Base-by-base conservation (phyloP, 768 basidiomycete genomes). In the Glaciozyma martinii region DNA sequence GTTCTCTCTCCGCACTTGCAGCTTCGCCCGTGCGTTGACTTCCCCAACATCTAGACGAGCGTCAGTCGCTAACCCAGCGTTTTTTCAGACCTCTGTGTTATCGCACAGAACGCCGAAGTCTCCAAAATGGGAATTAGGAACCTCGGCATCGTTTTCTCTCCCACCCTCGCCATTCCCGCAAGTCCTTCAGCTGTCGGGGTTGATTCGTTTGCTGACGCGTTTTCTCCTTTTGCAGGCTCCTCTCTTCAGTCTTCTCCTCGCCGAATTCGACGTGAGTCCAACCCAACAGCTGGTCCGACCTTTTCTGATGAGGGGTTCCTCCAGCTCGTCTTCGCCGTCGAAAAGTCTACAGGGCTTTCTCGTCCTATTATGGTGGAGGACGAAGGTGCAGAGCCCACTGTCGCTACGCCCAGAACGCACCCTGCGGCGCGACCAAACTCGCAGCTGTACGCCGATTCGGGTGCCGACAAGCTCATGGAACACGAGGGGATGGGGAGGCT, bases 51-150 rank as follows among this genome's bases (percentile, higher is more conserved):
- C 12, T 44, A 13, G 19, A n/a, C 16, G 5, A 15, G 5, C 16
- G 3, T 46, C 40, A 2, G n/a, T 9, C 18, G 23, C 8, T 10
- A 52, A 60, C 59, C 59, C 32, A 21, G 25, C 37, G 37, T n/a
- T 37, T 23, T 42, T 3, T 54, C 93, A 30, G 94, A 99, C 77
- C 81, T 99, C 66, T 95, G 97, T 71, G 81, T 92, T 52, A 88
- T 99, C 72, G 91, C 98, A 53, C 87, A 90, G 76, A 92, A 98
- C 75, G 84, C 91, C 23, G 72, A 81, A 50, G 78, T 87, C 64
- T 95, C 95, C 84, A 98, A 93, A 80, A 99, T 99, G 95, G 93
- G 88, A 49, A 86, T 98, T 84, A 85, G 94, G 54, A 99, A 99
- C 75, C 90, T 99, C 32, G 93, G 94, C 23, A 98, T 99, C 66